phyloP scores from a whole-genome alignment of 225 moss, liverwort and hornwort genomes.

The Pseudoscleropodium purum region DNA sequence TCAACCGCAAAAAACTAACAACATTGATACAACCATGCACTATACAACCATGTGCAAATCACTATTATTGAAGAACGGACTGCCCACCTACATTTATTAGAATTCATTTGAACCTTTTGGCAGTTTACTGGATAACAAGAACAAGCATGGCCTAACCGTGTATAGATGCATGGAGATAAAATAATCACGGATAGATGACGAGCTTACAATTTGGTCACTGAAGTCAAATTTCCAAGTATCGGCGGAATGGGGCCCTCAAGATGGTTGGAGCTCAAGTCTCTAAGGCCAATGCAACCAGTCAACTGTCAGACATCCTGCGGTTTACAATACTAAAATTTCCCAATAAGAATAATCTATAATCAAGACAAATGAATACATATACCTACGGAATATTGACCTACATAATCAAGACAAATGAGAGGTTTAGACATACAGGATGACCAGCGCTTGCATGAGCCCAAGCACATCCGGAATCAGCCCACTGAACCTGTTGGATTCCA shows the following conservation, averaged over 20 bases:
- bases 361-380: neutral
- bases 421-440: slow-evolving; percentile 29
- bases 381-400: neutral
- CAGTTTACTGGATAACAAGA: neutral
- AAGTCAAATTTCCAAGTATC: slow-evolving; percentile 53
- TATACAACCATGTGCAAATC: neutral
- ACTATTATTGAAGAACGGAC: neutral
- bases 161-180: neutral
- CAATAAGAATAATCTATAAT: neutral
- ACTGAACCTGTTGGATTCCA: slow-evolving; percentile 46
- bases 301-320: neutral
- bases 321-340: neutral
- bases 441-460: slow-evolving; percentile 50
- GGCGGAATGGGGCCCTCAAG: slow-evolving; percentile 49
- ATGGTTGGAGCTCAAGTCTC: slow-evolving; percentile 44
- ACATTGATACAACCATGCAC: neutral
- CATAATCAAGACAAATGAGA: neutral
- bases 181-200: neutral
- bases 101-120: neutral
- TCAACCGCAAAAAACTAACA: neutral
- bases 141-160: neutral
- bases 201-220: slow-evolving; percentile 53
- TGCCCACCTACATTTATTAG: neutral
- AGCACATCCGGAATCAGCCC: slow-evolving; percentile 42
- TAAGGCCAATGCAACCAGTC: neutral